Conservation (phyloP, 225 moss, liverwort and hornwort species). For the Sphagnum contortum region DNA sequence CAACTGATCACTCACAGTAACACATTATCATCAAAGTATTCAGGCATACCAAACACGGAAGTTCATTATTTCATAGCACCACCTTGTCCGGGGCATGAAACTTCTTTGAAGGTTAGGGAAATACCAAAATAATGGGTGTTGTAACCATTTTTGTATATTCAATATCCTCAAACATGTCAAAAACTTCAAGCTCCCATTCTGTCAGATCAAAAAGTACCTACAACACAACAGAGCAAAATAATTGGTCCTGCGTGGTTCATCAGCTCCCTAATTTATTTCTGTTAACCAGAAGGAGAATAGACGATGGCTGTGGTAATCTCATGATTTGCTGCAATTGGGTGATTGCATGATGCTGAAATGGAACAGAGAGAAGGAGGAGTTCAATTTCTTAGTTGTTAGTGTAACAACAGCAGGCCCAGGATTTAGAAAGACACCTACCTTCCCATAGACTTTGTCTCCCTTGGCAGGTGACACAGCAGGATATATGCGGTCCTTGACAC, state of each 20-base stretch:
- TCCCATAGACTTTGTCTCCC: slow-evolving; percentile 65
- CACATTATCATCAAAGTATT: no score
- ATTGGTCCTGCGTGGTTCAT: not conserved
- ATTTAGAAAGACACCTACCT: slow-evolving; percentile 24
- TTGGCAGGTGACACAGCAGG: slow-evolving; percentile 49
- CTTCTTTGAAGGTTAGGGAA: no score
- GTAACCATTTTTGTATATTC: slow-evolving; percentile 54
- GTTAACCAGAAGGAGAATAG: no score
- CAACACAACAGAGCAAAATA: slow-evolving; percentile 1
- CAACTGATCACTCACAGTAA: no score
- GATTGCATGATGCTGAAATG: not conserved
- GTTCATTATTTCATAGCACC: no score
- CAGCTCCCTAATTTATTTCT: not conserved
- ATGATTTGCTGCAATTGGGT: not conserved
- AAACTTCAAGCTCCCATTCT: slow-evolving; percentile 47
- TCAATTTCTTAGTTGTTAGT: not conserved
- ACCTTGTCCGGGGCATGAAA: no score
- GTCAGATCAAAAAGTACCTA: slow-evolving; percentile 81
- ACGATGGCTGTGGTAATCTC: no score
- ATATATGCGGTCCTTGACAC: slow-evolving; percentile 56
- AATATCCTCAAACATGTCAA: slow-evolving; percentile 79
- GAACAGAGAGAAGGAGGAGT: not conserved
- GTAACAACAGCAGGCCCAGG: not conserved
- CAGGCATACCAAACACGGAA: no score
- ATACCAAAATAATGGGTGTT: slow-evolving; percentile 45